phyloP scores from a whole-genome alignment of 768 basidiomycete genomes.

The Lactarius pseudohatsudake region DNA sequence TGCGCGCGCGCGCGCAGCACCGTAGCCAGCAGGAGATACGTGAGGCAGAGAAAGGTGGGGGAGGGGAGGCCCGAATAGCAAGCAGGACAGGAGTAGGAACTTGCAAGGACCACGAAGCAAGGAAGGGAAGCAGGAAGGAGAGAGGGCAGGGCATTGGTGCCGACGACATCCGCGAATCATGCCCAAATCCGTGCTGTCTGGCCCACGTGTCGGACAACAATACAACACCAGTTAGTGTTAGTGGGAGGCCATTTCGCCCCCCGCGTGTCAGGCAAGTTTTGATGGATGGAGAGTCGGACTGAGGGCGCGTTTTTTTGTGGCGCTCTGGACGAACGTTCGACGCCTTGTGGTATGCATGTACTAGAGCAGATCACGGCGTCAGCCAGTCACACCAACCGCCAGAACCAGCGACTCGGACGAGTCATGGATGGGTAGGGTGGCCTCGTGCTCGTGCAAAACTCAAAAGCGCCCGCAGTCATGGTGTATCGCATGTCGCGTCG shows the following conservation, averaged over 20 bases:
- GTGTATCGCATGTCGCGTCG: neutral
- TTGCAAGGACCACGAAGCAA: neutral
- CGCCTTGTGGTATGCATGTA: neutral
- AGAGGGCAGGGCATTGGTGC: neutral
- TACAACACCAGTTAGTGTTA: neutral
- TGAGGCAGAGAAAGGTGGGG: slow-evolving; percentile 14
- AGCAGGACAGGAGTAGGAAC: neutral
- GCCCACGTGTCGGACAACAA: neutral
- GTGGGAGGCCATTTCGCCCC: neutral
- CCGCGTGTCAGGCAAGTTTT: neutral
- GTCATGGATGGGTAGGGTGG: neutral
- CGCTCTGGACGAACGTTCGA: neutral
- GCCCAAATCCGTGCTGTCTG: slow-evolving; percentile 9
- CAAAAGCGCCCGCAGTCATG: neutral
- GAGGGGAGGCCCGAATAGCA: slow-evolving; percentile 11
- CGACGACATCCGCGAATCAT: neutral
- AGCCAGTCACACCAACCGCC: neutral
- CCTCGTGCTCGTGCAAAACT: neutral
- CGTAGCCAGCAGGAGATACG: slow-evolving; percentile 21
- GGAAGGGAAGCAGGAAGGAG: neutral
- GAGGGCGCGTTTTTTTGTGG: neutral
- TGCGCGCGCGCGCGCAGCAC: slow-evolving; percentile 12
- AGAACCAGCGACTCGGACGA: neutral
- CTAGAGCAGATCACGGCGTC: neutral
- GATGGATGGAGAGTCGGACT: neutral